phyloP scores from a whole-genome alignment of 2,329 filamentous ascomycete genomes.

The Eurotiales sp. region DNA sequence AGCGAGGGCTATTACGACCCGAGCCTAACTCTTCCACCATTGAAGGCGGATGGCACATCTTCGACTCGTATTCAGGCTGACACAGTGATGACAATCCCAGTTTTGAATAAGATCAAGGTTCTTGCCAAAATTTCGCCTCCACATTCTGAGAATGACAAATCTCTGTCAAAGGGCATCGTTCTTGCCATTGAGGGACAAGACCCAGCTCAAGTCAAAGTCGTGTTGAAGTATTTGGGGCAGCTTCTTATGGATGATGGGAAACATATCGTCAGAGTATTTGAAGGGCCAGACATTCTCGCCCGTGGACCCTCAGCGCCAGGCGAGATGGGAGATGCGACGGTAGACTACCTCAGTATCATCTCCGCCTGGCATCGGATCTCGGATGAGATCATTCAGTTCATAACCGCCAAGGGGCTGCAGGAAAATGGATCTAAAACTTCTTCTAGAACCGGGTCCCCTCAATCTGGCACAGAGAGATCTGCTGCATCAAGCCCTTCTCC shows the following conservation, averaged over 20 bases:
- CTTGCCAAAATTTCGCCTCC: slow-evolving; percentile 73
- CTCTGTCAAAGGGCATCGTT: slow-evolving; percentile 65
- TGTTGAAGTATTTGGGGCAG: slow-evolving; percentile 62
- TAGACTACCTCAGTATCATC: slow-evolving; percentile 64
- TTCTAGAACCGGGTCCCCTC: slow-evolving; percentile 9
- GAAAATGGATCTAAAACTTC: slow-evolving; percentile 15
- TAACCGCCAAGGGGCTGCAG: slow-evolving; percentile 34
- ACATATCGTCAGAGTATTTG: slow-evolving; percentile 48
- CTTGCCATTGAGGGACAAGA: slow-evolving; percentile 79
- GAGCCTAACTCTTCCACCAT: slow-evolving; percentile 52
- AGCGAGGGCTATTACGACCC: slow-evolving; percentile 41
- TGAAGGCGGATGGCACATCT: slow-evolving; percentile 42
- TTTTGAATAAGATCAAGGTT: slow-evolving; percentile 71
- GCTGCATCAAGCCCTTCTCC: slow-evolving; percentile 19
- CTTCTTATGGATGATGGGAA: slow-evolving; percentile 51
- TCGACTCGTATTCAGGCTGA: slow-evolving; percentile 51
- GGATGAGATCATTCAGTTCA: slow-evolving; percentile 62
- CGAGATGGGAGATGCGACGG: slow-evolving; percentile 44
- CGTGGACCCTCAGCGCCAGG: slow-evolving; percentile 22
- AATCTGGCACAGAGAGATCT: slow-evolving; percentile 24
- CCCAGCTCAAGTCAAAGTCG: slow-evolving; percentile 57
- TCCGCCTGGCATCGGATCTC: slow-evolving; percentile 73
- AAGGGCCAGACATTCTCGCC: slow-evolving; percentile 39
- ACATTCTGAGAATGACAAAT: slow-evolving; percentile 36
- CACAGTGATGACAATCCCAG: slow-evolving; percentile 71